These are phyloP conservation scores for Phytophthora citricola DNA, from an alignment of 352 stramenopile genomes.

Conservation along the genomic window DNA sequence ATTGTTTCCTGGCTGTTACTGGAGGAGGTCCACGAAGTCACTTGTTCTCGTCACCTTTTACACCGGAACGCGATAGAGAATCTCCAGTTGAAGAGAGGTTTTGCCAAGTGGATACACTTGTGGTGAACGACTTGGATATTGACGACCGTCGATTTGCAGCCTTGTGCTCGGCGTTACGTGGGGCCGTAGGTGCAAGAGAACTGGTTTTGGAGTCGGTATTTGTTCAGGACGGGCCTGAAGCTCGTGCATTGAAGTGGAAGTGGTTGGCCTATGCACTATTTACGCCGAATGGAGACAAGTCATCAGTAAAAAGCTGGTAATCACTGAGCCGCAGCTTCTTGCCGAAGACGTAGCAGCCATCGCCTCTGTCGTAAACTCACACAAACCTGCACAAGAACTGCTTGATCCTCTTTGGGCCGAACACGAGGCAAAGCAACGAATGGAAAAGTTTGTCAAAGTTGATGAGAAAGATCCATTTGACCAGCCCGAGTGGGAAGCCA, in stretches of 20 bases:
- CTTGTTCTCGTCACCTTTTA: constrained; percentile 16
- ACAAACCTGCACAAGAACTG: constrained; percentile 33
- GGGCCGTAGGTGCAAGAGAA: constrained; percentile 15
- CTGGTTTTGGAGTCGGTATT: constrained; percentile 33
- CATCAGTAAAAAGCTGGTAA: constrained; percentile 24
- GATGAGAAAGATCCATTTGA: constrained; percentile 5
- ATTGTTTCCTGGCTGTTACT: constrained; percentile 31
- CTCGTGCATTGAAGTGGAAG: constrained; percentile 35
- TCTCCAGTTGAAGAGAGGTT: background rate
- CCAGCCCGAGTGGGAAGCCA: constrained; percentile 1
- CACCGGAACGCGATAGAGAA: constrained; percentile 3
- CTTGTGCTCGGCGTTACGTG: constrained; percentile 31
- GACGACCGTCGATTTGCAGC: constrained; percentile 39
- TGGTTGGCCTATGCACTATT: constrained; percentile 35
- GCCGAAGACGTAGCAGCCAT: constrained; percentile 34
- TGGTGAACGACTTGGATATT: constrained; percentile 33
- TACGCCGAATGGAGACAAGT: constrained; percentile 2
- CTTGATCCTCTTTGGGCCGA: constrained; percentile 42
- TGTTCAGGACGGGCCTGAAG: constrained; percentile 14
- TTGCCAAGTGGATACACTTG: constrained; percentile 21
- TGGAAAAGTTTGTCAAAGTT: constrained; percentile 5
- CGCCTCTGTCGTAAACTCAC: constrained; percentile 22
- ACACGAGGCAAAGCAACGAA: constrained; percentile 29
- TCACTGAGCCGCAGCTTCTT: constrained; percentile 27
- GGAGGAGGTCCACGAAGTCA: constrained; percentile 11